These are phyloP conservation scores for Lasiosphaeria hispida DNA, from an alignment of 495 filamentous ascomycete species.

Conservation along the genomic window DNA sequence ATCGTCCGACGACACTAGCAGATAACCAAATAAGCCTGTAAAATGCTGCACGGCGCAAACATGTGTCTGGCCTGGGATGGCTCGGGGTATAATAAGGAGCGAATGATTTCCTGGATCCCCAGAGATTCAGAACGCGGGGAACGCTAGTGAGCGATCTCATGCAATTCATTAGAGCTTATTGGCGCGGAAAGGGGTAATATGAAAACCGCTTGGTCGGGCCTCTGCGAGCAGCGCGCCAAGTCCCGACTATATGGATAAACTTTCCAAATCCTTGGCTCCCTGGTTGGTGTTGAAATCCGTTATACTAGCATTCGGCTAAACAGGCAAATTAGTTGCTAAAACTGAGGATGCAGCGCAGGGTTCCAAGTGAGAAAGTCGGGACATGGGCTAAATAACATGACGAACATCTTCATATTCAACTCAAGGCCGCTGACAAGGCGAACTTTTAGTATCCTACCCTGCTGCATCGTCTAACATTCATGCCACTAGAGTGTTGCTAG, in stretches of 20 bases:
- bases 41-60: not conserved
- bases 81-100: slow-evolving; percentile 9
- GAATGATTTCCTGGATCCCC: not conserved
- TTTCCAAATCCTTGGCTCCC: slow-evolving; percentile 5
- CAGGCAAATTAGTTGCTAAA: not conserved
- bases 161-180: not conserved
- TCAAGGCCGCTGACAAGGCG: too few species aligned
- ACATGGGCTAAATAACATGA: slow-evolving; percentile 2
- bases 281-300: slow-evolving; percentile 4
- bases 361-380: slow-evolving; percentile 4
- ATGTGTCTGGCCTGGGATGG: not conserved
- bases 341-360: not conserved
- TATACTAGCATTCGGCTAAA: slow-evolving; percentile 9
- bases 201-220: slow-evolving; percentile 6
- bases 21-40: slow-evolving; percentile 1
- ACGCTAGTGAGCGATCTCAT: not conserved
- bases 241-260: slow-evolving; percentile 12
- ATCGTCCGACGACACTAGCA: not conserved
- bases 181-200: slow-evolving; percentile 13
- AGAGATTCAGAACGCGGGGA: not conserved
- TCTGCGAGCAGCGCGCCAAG: not conserved
- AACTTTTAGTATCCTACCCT: too few species aligned
- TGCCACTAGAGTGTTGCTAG: too few species aligned
- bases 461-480: too few species aligned
- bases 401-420: too few species aligned